Evolutionary conservation across 805 yeast species (phyloP), one percentile per base, ranked within the genome.

Genomic region (Candida parachauliodes): DNA sequence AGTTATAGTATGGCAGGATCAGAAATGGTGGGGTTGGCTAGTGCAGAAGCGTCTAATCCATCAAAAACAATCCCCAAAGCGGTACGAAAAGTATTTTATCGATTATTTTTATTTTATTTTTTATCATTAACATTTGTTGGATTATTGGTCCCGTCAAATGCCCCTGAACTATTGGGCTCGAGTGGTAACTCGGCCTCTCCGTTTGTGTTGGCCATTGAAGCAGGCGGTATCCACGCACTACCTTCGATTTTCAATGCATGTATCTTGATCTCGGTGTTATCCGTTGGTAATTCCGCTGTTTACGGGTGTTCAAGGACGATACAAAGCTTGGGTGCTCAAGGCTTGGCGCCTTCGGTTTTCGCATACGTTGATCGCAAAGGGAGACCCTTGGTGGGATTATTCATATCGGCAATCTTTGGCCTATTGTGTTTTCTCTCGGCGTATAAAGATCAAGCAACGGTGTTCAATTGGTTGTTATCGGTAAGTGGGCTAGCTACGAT

Each of bases 191-290:
- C 79, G 20, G 81, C 86, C 20, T 83, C 89, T 12, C 91, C 91
- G 18, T 83, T 82, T 54, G 89, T 83, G 47, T 72, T 83, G 58
- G 88, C 89, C 28, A 76, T 82, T 40, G 64, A 70, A 21, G 62
- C 70, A 37, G 83, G 77, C 20, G 81, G 83, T 48, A 77, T 83
- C 46, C 64, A 62, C 34, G 83, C 77, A 28, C 70, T 82, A 34
- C 89, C 89, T 36, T 77, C 81, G 36, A 75, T 83, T 44, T 81
- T 83, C 67, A 83, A 83, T 54, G 86, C 79, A 15, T 87, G 83
- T 29, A 81, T 83, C 47, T 65, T 83, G 62, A 59, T 83, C 41
- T 80, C 89, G 3, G 87, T 83, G 19, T 59, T 81, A 39, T 82
- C 88, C 6, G 89, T 83, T 37, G 88, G 88, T 48, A 83, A 83